Conservation (phyloP, 768 basidiomycete genomes). For the Pisolithus sp. region DNA sequence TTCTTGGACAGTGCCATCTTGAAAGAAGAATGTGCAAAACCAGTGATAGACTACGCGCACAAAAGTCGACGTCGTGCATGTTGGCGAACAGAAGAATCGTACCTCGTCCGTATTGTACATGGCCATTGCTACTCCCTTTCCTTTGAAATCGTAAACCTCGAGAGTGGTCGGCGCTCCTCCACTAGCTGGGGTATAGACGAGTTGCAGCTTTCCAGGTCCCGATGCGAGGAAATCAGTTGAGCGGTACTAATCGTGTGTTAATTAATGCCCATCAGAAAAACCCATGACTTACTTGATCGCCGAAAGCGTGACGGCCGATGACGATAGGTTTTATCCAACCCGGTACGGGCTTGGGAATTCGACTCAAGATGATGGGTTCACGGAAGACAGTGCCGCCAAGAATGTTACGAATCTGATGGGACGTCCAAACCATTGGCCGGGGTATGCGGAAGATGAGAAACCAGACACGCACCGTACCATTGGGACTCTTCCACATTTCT, state of each 20-base stretch:
- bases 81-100: constrained; percentile 6
- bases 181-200: constrained; percentile 80
- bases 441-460: neutral
- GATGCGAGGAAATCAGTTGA: constrained; percentile 90
- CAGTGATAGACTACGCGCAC: constrained; percentile 65
- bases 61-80: neutral
- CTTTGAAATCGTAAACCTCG: constrained; percentile 92
- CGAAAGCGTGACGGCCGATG: constrained; percentile 95
- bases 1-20: constrained; percentile 88
- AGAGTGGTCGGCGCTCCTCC: constrained; percentile 62
- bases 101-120: constrained; percentile 99
- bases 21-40: constrained; percentile 96
- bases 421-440: neutral
- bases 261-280: neutral
- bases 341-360: constrained; percentile 89
- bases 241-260: constrained; percentile 56
- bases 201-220: constrained; percentile 88
- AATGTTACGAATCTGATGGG: constrained; percentile 83
- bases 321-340: constrained; percentile 97
- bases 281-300: constrained; percentile 66
- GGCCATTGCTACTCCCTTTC: constrained; percentile 85
- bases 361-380: constrained; percentile 89
- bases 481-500: constrained; percentile 98
- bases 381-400: constrained; percentile 98
- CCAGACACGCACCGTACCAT: constrained; percentile 68